Conservation (phyloP, 2,329 filamentous ascomycete species). For the Colletotrichum gloeosporioides region DNA sequence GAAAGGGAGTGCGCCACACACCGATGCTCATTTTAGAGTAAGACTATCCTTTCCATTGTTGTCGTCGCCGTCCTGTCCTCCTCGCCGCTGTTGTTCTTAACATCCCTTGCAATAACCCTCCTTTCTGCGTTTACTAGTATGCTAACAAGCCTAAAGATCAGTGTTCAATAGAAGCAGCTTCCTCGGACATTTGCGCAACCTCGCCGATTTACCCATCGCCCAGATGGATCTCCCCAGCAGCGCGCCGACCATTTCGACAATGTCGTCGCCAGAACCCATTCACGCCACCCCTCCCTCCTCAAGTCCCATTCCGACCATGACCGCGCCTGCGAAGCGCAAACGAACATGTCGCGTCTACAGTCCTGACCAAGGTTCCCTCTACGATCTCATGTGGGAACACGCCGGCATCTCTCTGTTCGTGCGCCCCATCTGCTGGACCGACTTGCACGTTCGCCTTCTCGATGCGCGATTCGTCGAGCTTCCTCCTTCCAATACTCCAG, state of each 20-base stretch:
- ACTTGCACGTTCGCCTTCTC: constrained; percentile 53
- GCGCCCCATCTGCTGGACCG: constrained; percentile 62
- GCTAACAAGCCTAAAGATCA: background rate
- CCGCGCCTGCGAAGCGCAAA: constrained; percentile 24
- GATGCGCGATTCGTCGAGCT: constrained; percentile 50
- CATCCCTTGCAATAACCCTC: background rate
- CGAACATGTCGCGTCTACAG: constrained; percentile 37
- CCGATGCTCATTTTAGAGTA: constrained; percentile 34
- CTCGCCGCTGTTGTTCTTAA: background rate
- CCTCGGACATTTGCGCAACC: constrained; percentile 32
- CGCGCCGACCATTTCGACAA: constrained; percentile 4
- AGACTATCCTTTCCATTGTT: constrained; percentile 19
- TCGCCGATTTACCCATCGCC: constrained; percentile 27
- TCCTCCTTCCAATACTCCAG: constrained; percentile 45
- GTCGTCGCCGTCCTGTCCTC: background rate
- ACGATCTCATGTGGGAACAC: constrained; percentile 56
- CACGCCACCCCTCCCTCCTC: constrained; percentile 9
- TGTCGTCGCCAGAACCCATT: constrained; percentile 10
- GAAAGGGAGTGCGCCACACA: constrained; percentile 15
- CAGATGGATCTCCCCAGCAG: constrained; percentile 18
- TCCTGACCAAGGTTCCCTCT: constrained; percentile 55
- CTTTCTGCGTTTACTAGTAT: background rate
- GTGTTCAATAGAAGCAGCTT: constrained; percentile 31
- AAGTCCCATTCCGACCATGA: background rate
- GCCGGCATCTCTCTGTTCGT: constrained; percentile 53